Base-by-base conservation (phyloP, 805 yeast genomes). In the Ogataea salicorniae region DNA sequence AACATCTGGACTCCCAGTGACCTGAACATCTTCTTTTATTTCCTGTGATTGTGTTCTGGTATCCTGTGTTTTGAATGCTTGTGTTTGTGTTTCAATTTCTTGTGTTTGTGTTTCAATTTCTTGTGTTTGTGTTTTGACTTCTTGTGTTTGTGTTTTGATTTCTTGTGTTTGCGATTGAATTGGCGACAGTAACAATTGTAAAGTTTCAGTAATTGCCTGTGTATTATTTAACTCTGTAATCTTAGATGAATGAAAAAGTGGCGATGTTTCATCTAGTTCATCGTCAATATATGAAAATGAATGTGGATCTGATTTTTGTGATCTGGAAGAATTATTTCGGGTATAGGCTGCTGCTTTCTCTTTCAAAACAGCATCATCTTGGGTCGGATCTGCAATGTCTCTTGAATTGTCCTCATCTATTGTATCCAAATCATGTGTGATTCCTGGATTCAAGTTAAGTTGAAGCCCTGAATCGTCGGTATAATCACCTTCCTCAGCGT, bases 1-100 rank as follows among this genome's bases (percentile, higher is more conserved):
- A 34, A 47, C 54, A 34, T 57, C 58, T 6, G 50, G 45, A 1
- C 61, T 56, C 7, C 59, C 62, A 5, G 61, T 61, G 22, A 58
- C 61, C 41, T 57, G 61, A 9, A 58, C 45, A n/a, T 49, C 54
- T 13, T 46, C 47, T 11, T 42, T 43, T 14, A 35, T 40, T 34
- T 17, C 43, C 40, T 47, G 46, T 8, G 36, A 22, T 5, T 26
- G 22, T 34, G 31, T 22, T 23, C 20, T 31, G 6, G 14, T 33
- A 3, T 20, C 20, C 4, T 20, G 20, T 38, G 13, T 17, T 18
- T 39, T 20, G 4, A 18, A 1, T 7, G 22, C 38, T 34, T 40
- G 41, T 15, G 36, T 22, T 20, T 31, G 42, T 17, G 20, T 13
- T 18, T 22, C 26, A 6, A 22, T 18, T 7, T 33, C 38, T 34